Evolutionary conservation across 2,329 filamentous ascomycete species (phyloP).

Genomic region (Calonectria leucothoes): DNA sequence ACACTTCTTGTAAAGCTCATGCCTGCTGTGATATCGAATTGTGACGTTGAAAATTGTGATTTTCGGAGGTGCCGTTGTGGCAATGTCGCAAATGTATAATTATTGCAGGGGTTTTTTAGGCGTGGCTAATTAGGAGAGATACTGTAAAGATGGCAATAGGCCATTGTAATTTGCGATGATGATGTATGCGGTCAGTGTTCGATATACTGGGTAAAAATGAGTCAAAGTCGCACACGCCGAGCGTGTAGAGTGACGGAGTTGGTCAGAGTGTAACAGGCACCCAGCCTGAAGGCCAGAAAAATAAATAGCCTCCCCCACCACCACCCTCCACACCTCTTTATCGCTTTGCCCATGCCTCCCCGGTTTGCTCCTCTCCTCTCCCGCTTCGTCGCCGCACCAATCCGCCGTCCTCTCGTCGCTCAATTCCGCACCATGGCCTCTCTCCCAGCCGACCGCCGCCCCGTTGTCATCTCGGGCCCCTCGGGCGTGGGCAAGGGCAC

Average conservation of each 20-base stretch:
- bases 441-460: constrained; percentile 62
- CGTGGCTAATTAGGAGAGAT: background rate
- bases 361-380: background rate
- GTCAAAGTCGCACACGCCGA: background rate
- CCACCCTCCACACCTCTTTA: background rate
- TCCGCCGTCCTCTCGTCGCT: background rate
- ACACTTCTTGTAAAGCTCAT: background rate
- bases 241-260: background rate
- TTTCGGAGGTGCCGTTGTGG: background rate
- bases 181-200: background rate
- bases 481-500: constrained; percentile 86
- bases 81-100: background rate
- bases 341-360: constrained; percentile 8
- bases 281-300: background rate
- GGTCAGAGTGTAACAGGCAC: background rate
- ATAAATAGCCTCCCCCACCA: constrained; percentile 11
- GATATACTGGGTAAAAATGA: background rate
- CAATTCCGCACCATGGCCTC: constrained; percentile 34
- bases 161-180: background rate
- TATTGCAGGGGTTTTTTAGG: background rate
- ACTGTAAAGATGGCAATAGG: background rate
- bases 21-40: background rate
- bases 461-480: constrained; percentile 83
- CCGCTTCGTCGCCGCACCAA: constrained; percentile 2
- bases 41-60: background rate